A percentile compares a stretch with the other conserved stretches of the same genome.
Evolutionary conservation across 768 basidiomycete genomes (phyloP).

Genomic region (Royoungia palumana): DNA sequence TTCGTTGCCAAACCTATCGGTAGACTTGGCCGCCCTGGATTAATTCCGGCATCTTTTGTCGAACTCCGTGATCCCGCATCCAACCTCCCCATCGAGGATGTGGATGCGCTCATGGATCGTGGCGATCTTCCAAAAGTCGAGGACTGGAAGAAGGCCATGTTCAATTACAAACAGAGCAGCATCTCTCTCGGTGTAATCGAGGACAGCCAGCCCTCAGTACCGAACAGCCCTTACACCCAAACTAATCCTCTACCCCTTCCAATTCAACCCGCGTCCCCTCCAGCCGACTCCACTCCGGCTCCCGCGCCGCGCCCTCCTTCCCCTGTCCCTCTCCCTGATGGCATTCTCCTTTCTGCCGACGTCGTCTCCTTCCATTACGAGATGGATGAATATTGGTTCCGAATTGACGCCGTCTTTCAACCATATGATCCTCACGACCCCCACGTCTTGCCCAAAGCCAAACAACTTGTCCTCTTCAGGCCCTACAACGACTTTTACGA

Average conservation of each 20-base stretch:
- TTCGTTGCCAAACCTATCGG: conserved; percentile 99
- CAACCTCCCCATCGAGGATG: conserved; percentile 71
- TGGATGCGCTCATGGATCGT: conserved; percentile 74
- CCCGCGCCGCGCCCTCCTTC: conserved; percentile 34
- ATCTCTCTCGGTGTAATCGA: conserved; percentile 95
- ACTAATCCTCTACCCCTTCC: conserved; percentile 15
- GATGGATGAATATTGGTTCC: conserved; percentile 97
- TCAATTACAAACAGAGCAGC: conserved; percentile 93
- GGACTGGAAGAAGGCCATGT: conserved; percentile 96
- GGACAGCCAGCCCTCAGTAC: conserved; percentile 41
- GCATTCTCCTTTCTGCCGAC: conserved; percentile 80
- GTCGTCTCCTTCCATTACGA: conserved; percentile 98
- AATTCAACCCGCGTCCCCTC: background rate
- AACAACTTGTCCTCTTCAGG: conserved; percentile 84
- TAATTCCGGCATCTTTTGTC: conserved; percentile 97
- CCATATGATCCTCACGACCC: conserved; percentile 67
- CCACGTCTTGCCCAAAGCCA: conserved; percentile 57
- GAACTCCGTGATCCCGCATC: conserved; percentile 93
- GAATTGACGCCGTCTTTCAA: conserved; percentile 84
- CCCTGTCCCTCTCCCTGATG: conserved; percentile 63
- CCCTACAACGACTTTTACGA: conserved; percentile 98
- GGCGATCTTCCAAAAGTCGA: conserved; percentile 95
- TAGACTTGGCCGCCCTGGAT: conserved; percentile 87
- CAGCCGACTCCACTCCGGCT: conserved; percentile 13
- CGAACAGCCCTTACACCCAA: conserved; percentile 41